phyloP scores from a whole-genome alignment of 179 eudicot species.

The Silene coronaria region DNA sequence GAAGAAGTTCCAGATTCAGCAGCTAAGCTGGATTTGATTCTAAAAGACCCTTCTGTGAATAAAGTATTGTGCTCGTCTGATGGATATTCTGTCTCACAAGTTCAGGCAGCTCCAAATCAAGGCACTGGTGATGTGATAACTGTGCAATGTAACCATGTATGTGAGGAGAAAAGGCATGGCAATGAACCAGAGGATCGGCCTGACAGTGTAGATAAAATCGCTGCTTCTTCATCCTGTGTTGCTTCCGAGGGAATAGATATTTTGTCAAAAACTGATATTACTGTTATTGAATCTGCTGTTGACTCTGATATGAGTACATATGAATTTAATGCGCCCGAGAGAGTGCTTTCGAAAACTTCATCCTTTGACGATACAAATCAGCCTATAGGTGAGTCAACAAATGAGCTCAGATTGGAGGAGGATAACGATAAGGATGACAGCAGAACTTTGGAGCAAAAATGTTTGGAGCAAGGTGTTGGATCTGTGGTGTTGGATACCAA shows the following conservation, averaged over 20 bases:
- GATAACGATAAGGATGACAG: conserved; percentile 16
- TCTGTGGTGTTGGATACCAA: conserved; percentile 24
- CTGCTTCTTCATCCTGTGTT: conserved; percentile 27
- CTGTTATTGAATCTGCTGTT: conserved; percentile 28
- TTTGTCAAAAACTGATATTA: conserved; percentile 24
- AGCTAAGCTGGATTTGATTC: conserved; percentile 25
- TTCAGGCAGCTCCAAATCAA: conserved; percentile 20
- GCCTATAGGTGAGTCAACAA: conserved; percentile 16
- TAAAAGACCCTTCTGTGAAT: conserved; percentile 23
- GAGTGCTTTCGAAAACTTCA: conserved; percentile 14
- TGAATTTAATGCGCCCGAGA: conserved; percentile 22
- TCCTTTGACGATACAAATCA: conserved; percentile 14
- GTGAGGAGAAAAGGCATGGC: conserved; percentile 27
- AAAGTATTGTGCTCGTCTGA: conserved; percentile 24
- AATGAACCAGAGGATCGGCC: conserved; percentile 24
- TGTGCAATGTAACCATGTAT: conserved; percentile 23
- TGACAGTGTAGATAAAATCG: conserved; percentile 24
- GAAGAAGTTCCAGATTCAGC: conserved; percentile 27
- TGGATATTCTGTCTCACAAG: conserved; percentile 23
- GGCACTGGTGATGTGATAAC: conserved; percentile 21
- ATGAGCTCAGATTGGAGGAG: conserved; percentile 9
- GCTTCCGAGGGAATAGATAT: conserved; percentile 22
- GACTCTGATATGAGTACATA: conserved; percentile 19
- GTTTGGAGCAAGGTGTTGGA: conserved; percentile 26
- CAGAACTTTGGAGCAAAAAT: conserved; percentile 22